Evolutionary conservation across 495 filamentous ascomycete genomes (phyloP), one percentile per base, ranked within the genome.

Genomic region (Aspergillus diversus): DNA sequence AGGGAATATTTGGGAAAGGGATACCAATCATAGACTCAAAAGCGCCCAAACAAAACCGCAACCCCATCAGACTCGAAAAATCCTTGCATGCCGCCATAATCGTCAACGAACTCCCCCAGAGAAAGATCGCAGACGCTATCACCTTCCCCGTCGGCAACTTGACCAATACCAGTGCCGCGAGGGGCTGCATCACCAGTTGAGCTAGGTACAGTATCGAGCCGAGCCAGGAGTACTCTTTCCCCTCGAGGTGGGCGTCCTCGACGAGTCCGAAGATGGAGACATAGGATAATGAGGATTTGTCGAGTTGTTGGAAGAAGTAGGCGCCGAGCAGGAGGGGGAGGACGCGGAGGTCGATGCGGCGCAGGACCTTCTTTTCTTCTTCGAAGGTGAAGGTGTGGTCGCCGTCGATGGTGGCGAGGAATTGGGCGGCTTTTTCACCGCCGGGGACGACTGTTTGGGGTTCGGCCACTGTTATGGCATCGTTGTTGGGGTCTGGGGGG

Each of bases 21-120:
- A n/a, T 27, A 13, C 81, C 71, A 51, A 73, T 70, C 60, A 70
- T 63, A 1, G 71, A 61, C 65, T 89, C 87, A 65, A 87, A 88
- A n/a, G 83, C 73, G 5, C 87, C 87, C 5, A 88, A 74, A 11
- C 86, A 67, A 17, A 84, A 84, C 4, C 87, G 77, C 21, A 83
- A 73, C 5, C 75, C 71, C 1, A 85, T 71, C n/a, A 89, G 70
- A 5, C 78, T 78, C 4, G 69, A 57, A 57, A 88, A 88, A 63
- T 76, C 75, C 31, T 73, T 79, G 60, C 80, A 83, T 3, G 83
- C 83, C 0, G 86, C 60, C 85, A 66, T 85, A 75, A 69, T 75
- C 72, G 53, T 73, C 76, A 86, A 67, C 27, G 79, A 66, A 1
- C 67, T 62, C 1, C 84, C 84, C 85, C 84, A 87, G 31, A 80